Base-by-base conservation (phyloP, 495 filamentous ascomycete genomes). In the Astrothelium macrocarpum region DNA sequence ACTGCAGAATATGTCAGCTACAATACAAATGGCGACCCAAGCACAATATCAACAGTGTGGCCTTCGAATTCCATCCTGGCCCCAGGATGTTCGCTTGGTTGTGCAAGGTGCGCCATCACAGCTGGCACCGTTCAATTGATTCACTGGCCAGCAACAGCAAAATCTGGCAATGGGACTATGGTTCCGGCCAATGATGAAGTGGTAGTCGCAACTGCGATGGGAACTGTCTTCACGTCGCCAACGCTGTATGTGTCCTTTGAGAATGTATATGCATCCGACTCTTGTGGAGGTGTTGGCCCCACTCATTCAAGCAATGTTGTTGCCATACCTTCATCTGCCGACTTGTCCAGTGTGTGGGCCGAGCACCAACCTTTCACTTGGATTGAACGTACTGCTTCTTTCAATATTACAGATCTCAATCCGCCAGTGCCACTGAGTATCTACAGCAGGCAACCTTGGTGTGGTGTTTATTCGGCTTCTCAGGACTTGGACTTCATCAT, bases 351-450 rank as follows among this genome's bases (percentile, higher is more conserved):
- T 28, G 43, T 65, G 16, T 61, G 45, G 45, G 45, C 45, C 16
- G 45, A 49, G 10, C 16, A 49, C 5, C 5, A 20, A 12, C 45
- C 59, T n/a, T 61, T 43, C 18, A 39, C 59, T n/a, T 61, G 23
- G 59, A 61, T 43, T 14, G 42, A 26, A n/a, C 16, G 23, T 39
- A 61, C 16, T 2, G 23, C 25, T 5, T 49, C 63, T 2, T 65
- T 61, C 63, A 61, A 65, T 32, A n/a, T 61, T 10, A 65, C 18
- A n/a, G 63, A 65, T 53, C 63, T 65, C n/a, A 49, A 61, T 49
- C 28, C 26, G 26, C 63, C 63, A 32, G 53, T 65, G 11, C 63
- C 63, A 23, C n/a, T 61, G 20, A 65, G 58, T 32, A 36, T 61
- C 32, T 65, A 49, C 32, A 53, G 49, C 45, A 39, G 61, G 59